Evolutionary conservation across 108 stramenopile genomes (phyloP), one percentile per base, ranked within the genome.

Genomic region (Skeletonema potamos): DNA sequence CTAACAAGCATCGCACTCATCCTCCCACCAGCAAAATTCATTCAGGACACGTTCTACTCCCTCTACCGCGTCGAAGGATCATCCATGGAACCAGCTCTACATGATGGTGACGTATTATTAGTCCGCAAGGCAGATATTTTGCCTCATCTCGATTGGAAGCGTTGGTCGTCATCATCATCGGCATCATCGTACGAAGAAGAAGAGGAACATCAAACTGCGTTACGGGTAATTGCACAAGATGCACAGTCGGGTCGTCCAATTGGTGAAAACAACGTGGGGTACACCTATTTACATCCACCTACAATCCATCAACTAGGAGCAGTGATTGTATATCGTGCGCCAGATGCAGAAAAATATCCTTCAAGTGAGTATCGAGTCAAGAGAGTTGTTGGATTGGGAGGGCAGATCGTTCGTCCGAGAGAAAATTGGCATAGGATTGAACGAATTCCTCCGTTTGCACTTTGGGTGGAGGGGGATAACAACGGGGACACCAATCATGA

Each of bases 401-500:
- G 88, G 41, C 89, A 92, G 68, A 70, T 80, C 37, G 82, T 80
- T 17, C 32, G 78, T 24, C 66, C 46, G 11, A 30, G 11, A 20
- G 62, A 55, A 11, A 54, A 32, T 39, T 57, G 28, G 18, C 74
- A 34, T 20, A 28, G 34, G 9, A 55, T 79, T 17, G 74, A 65
- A 27, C 17, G 54, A 1, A 29, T 87, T 13, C 86, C 86, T 13
- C 48, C 51, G 7, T 82, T 82, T 66, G 65, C 65, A n/a, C 39
- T 87, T 17, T 82, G 89, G 89, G 80, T 89, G 7, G 89, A 92
- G 79, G 91, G 91, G 13, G 91, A 92, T 59, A 87, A 68, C 37
- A 12, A 71, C 12, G 61, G 34, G 22, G 73, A 69, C 12, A 13
- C 26, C 1, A 11, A 0, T 6, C 6, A 54, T 20, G 27, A 44